Evolutionary conservation across 2,329 filamentous ascomycete species (phyloP), one percentile per base, ranked within the genome.

Genomic region (Botrytis fabae): DNA sequence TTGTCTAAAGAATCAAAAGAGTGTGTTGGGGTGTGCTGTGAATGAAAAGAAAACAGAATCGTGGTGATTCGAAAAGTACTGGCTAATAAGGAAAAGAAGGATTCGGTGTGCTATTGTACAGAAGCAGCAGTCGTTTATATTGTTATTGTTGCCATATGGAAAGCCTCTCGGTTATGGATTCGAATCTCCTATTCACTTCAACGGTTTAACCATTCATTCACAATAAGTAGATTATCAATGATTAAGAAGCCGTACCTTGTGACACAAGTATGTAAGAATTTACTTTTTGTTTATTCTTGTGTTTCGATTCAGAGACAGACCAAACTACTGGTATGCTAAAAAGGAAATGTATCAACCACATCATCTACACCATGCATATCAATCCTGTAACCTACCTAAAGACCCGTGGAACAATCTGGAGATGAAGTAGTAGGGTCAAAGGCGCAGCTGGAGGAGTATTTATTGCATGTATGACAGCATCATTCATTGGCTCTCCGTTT

Each of bases 181-280:
- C 32, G 68, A 61, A 70, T 48, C 54, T 61, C 68, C 68, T 70
- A 70, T 70, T 61, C 68, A 48, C 54, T 22, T 25, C 12, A 69
- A 42, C n/a, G 7, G n/a, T 57, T 54, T 18, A 57, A 57, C 51
- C 51, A 57, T 54, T 22, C 51, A 42, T 46, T 46, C 40, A 64
- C n/a, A 22, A 44, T 25, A 8, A 46, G 9, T 64, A 64, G n/a
- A 46, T 54, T 54, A 22, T 46, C 22, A 64, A n/a, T 32, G 20
- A 44, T 32, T 14, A 16, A 32, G 40, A 20, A 48, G 20, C 38
- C 40, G 66, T 42, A 40, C 48, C 28, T 51, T 38, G 18, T 40
- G 28, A n/a, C 46, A 64, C 61, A 28, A 46, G 61, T 14, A 46
- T 64, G 28, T 46, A 64, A 64, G 61, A 64, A 32, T 44, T 64